phyloP scores from a whole-genome alignment of 768 basidiomycete genomes.

The Hortiboletus flavorubellus region DNA sequence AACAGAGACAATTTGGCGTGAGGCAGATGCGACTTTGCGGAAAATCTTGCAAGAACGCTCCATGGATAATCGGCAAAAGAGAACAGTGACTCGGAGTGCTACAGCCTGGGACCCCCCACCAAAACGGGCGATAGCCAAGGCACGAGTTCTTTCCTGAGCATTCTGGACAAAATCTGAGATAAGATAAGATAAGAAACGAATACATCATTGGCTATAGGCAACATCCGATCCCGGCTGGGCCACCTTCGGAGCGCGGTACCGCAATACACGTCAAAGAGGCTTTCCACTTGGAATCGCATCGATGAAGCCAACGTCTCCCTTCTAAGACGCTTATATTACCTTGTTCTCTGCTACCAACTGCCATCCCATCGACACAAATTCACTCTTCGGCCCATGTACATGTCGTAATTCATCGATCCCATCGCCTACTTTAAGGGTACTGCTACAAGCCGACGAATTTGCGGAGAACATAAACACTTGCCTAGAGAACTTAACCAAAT shows the following conservation, averaged over 20 bases:
- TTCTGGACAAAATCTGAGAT: conserved; percentile 2
- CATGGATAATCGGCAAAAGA: background rate
- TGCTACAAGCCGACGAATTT: too few relatives aligned
- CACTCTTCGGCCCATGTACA: too few relatives aligned
- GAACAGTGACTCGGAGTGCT: too few relatives aligned
- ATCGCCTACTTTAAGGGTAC: too few relatives aligned
- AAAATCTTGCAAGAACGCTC: conserved; percentile 4
- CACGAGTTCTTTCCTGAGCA: background rate
- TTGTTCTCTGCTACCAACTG: conserved; percentile 57
- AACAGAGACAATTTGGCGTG: background rate
- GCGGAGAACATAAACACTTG: too few relatives aligned
- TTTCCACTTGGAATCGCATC: conserved; percentile 59
- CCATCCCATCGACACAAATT: background rate
- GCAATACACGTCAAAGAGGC: conserved; percentile 47
- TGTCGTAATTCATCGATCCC: too few relatives aligned
- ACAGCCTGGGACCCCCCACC: too few relatives aligned
- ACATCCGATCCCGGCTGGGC: too few relatives aligned
- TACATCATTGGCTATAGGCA: too few relatives aligned
- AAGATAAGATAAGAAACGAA: conserved; percentile 19
- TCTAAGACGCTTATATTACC: conserved; percentile 54
- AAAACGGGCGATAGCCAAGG: too few relatives aligned
- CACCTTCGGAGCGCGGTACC: conserved; percentile 42
- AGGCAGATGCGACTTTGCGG: background rate
- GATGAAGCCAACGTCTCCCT: conserved; percentile 55
- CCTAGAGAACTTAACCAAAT: too few relatives aligned